Evolutionary conservation across 1,139 yeast genomes (phyloP), one percentile per base, ranked within the genome.

Genomic region (Sugiyamaella pinicola): DNA sequence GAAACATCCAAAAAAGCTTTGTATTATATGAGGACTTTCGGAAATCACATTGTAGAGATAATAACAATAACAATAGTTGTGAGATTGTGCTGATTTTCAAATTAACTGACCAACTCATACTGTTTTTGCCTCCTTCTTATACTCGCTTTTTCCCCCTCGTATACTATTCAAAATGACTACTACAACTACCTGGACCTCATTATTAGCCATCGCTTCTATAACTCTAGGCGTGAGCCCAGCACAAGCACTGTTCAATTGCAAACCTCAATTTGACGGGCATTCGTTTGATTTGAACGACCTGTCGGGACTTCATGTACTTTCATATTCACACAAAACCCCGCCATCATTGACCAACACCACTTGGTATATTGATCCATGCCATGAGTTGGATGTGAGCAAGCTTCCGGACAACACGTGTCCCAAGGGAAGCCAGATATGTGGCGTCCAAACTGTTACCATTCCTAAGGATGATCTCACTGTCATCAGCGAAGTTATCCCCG

Each of bases 311-410:
- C 79, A 80, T 60, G 61, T 70, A 2, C 72, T 74, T 15, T 64
- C 74, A 7, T 53, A 64, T 4, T 62, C 74, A 29, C 72, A 69
- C 42, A 39, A 78, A 47, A 87, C 96, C 12, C 97, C 97, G 22
- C 98, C 98, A 2, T 79, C 91, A 4, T 73, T 70, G 42, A 82
- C 88, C 1, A 77, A 74, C 49, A 70, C 76, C 35, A 76, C 81
- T 2, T 87, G 96, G 91, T 81, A 76, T 63, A 63, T 90, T 47
- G 85, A 88, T 45, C 75, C 89, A 10, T 88, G 96, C 69, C 82
- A 79, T 43, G 72, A 80, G 8, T 69, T 79, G 26, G 64, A 61
- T 39, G 51, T 61, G 42, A 47, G 56, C 15, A 63, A 67, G 39
- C 63, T 68, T 15, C 66, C 67, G 1, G 71, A 69, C 31, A 68